These are phyloP conservation scores for Candida ponderosae DNA, from an alignment of 805 yeast species.

Conservation along the genomic window DNA sequence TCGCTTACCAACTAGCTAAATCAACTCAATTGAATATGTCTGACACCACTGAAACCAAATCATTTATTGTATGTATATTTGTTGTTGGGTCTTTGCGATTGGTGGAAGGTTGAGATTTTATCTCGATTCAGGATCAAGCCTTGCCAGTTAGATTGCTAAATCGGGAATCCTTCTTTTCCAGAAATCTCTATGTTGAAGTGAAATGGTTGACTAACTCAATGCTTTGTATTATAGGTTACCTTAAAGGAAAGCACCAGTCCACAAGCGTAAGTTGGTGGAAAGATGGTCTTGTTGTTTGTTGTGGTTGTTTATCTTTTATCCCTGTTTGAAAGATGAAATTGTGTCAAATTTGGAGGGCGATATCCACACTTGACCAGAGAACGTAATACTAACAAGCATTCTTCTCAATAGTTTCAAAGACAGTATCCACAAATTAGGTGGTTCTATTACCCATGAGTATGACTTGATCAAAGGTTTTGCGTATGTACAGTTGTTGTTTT, in stretches of 20 bases:
- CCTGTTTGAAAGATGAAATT: too few relatives aligned
- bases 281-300: too few relatives aligned
- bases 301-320: too few relatives aligned
- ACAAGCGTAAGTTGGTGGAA: constrained; percentile 20
- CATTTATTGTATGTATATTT: constrained; percentile 21
- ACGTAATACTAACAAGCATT: constrained; percentile 1
- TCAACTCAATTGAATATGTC: not conserved
- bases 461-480: constrained; percentile 60
- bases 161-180: too few relatives aligned
- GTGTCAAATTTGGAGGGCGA: constrained; percentile 22
- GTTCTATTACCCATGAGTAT: constrained; percentile 53
- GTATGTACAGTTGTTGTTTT: constrained; percentile 20
- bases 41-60: constrained; percentile 16
- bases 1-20: too few relatives aligned
- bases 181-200: too few relatives aligned
- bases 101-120: not conserved
- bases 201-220: not conserved
- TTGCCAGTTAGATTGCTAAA: too few relatives aligned
- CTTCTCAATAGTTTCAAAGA: constrained; percentile 37
- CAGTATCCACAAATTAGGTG: constrained; percentile 45
- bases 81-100: too few relatives aligned
- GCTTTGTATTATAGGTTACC: constrained; percentile 22
- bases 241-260: constrained; percentile 26
- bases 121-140: too few relatives aligned
- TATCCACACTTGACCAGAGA: not conserved